phyloP scores from a whole-genome alignment of 345 rosid species.

The Moringa oleifera region DNA sequence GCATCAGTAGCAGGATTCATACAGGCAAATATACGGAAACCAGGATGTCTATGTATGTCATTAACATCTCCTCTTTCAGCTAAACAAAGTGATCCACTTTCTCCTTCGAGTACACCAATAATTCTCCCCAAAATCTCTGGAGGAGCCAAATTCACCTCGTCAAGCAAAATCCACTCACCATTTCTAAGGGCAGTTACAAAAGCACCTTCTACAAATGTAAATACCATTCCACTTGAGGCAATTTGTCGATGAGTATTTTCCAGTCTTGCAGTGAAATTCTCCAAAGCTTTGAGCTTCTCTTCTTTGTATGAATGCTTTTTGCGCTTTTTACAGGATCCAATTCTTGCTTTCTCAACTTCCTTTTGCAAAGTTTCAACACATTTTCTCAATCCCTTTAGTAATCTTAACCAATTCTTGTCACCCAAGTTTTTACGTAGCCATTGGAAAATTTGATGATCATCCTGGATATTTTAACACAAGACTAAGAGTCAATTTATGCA shows the following conservation, averaged over 20 bases:
- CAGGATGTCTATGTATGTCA: conserved; percentile 61
- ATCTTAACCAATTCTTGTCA: conserved; percentile 53
- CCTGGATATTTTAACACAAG: conserved; percentile 39
- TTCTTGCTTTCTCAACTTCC: conserved; percentile 18
- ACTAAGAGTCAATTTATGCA: conserved; percentile 18
- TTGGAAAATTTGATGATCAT: conserved; percentile 29
- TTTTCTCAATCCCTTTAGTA: conserved; percentile 44
- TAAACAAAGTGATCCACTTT: conserved; percentile 78
- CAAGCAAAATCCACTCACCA: conserved; percentile 94
- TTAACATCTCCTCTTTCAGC: conserved; percentile 91
- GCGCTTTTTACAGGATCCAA: conserved; percentile 55
- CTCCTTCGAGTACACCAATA: conserved; percentile 90
- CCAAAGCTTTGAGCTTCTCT: conserved; percentile 43
- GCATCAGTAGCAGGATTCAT: conserved; percentile 99
- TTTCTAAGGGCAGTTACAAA: conserved; percentile 82
- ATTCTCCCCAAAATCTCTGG: conserved; percentile 91
- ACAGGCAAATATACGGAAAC: conserved; percentile 84
- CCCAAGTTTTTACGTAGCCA: conserved; percentile 37
- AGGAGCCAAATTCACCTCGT: conserved; percentile 95
- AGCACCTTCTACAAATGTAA: conserved; percentile 96
- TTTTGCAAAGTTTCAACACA: conserved; percentile 28
- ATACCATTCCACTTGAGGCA: conserved; percentile 74
- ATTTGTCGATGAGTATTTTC: conserved; percentile 50
- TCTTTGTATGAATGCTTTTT: conserved; percentile 49
- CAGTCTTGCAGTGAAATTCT: conserved; percentile 44